These are phyloP conservation scores for Pisolithus tinctorius DNA, from an alignment of 768 basidiomycete genomes.

Conservation along the genomic window DNA sequence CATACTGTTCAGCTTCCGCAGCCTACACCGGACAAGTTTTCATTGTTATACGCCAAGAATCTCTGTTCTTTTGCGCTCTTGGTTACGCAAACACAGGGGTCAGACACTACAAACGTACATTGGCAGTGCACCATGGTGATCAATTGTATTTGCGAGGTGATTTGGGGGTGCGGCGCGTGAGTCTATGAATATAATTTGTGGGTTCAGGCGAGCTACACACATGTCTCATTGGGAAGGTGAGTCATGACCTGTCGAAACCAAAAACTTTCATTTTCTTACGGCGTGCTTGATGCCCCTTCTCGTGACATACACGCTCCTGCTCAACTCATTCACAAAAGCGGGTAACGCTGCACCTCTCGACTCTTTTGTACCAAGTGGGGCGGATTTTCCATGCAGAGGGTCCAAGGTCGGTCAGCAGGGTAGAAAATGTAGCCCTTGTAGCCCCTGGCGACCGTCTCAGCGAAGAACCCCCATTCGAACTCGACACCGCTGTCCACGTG, in stretches of 20 bases:
- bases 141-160: slow-evolving; percentile 86
- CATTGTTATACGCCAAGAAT: slow-evolving; percentile 75
- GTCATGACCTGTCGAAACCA: neutral
- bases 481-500: slow-evolving; percentile 94
- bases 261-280: slow-evolving; percentile 72
- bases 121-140: slow-evolving; percentile 71
- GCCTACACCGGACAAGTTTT: slow-evolving; percentile 77
- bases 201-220: slow-evolving; percentile 79
- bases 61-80: slow-evolving; percentile 76
- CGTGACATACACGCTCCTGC: slow-evolving; percentile 88
- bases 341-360: slow-evolving; percentile 86
- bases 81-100: slow-evolving; percentile 71
- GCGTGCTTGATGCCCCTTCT: slow-evolving; percentile 94
- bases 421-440: neutral
- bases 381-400: slow-evolving; percentile 27
- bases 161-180: slow-evolving; percentile 88
- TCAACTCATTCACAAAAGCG: slow-evolving; percentile 97
- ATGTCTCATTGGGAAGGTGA: slow-evolving; percentile 84
- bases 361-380: slow-evolving; percentile 87
- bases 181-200: slow-evolving; percentile 84
- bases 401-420: slow-evolving; percentile 13
- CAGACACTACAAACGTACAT: slow-evolving; percentile 88
- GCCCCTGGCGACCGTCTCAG: slow-evolving; percentile 33
- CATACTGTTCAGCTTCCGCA: slow-evolving; percentile 45
- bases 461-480: slow-evolving; percentile 86